A percentile compares a stretch with the other conserved stretches of the same genome.
These are phyloP conservation scores for Paratinospora sagittata DNA, from an alignment of 164 flowering plant species.

Conservation along the genomic window DNA sequence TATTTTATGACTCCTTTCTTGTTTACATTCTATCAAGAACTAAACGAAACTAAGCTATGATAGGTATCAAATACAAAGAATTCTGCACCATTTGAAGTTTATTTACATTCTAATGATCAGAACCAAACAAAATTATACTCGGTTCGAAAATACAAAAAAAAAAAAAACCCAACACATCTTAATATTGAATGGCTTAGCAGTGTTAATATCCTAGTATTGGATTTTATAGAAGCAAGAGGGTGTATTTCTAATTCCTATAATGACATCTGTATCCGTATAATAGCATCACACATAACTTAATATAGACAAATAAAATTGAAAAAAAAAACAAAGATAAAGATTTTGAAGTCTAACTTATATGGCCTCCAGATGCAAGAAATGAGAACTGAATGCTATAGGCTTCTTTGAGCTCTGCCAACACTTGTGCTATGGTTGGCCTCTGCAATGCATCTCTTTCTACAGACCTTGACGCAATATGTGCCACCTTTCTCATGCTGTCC, in stretches of 20 bases:
- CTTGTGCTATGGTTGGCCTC: slow-evolving; percentile 69
- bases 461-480: slow-evolving; percentile 54
- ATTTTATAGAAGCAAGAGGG: background rate
- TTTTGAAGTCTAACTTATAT: slow-evolving; percentile 9
- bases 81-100: too few relatives aligned
- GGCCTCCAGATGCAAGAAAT: slow-evolving; percentile 43
- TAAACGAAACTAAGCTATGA: too few relatives aligned
- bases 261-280: background rate
- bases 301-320: background rate
- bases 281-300: background rate
- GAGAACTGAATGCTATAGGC: slow-evolving; percentile 73
- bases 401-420: slow-evolving; percentile 64
- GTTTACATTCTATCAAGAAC: background rate
- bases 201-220: background rate
- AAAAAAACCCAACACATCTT: background rate
- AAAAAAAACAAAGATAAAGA: background rate
- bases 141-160: too few relatives aligned
- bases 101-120: too few relatives aligned
- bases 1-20: background rate
- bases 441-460: slow-evolving; percentile 77
- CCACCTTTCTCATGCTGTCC: slow-evolving; percentile 69
- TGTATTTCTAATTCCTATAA: background rate
- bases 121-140: too few relatives aligned
- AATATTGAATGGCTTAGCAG: background rate
- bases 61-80: too few relatives aligned